phyloP scores from a whole-genome alignment of 1,284 basidiomycete genomes.

The Ceratobasidium sp. region DNA sequence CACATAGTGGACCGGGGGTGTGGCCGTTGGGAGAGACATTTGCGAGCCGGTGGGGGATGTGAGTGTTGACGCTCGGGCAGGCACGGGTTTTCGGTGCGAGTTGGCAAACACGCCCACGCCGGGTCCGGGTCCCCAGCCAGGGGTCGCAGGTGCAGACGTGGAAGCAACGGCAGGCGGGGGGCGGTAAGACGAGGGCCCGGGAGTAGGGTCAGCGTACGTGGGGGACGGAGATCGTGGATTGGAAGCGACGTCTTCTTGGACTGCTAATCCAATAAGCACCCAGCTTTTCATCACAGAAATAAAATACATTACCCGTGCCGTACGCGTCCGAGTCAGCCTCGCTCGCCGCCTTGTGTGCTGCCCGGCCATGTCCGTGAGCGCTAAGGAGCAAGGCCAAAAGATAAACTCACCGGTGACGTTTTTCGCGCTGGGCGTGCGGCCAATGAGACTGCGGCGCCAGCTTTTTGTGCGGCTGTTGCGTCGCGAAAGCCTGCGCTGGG shows the following conservation, averaged over 20 bases:
- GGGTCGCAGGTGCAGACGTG: slow-evolving; percentile 1
- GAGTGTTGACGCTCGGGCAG: slow-evolving; percentile 14
- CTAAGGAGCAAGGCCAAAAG: background rate
- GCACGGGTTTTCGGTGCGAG: slow-evolving; percentile 25
- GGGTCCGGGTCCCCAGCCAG: slow-evolving; percentile 20
- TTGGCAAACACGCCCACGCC: slow-evolving; percentile 36
- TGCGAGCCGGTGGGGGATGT: slow-evolving; percentile 17
- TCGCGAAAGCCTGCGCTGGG: slow-evolving; percentile 32
- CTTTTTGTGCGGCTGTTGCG: slow-evolving; percentile 30
- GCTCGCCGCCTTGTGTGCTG: background rate
- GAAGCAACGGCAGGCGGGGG: background rate
- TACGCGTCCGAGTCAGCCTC: slow-evolving; percentile 37
- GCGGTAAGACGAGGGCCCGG: background rate
- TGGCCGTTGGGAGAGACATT: background rate
- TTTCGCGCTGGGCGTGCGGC: slow-evolving; percentile 22
- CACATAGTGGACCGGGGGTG: slow-evolving; percentile 13
- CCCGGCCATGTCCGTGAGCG: slow-evolving; percentile 9
- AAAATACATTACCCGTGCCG: slow-evolving; percentile 23
- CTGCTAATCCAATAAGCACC: slow-evolving; percentile 10
- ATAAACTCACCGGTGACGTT: slow-evolving; percentile 27
- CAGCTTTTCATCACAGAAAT: slow-evolving; percentile 6
- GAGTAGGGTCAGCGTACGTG: slow-evolving; percentile 14
- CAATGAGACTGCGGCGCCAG: slow-evolving; percentile 37
- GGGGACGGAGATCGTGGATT: slow-evolving; percentile 39
- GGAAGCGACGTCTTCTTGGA: slow-evolving; percentile 8